These are phyloP conservation scores for Tetratostichococcus sp. DNA, from an alignment of 139 green algal genomes.

Conservation along the genomic window DNA sequence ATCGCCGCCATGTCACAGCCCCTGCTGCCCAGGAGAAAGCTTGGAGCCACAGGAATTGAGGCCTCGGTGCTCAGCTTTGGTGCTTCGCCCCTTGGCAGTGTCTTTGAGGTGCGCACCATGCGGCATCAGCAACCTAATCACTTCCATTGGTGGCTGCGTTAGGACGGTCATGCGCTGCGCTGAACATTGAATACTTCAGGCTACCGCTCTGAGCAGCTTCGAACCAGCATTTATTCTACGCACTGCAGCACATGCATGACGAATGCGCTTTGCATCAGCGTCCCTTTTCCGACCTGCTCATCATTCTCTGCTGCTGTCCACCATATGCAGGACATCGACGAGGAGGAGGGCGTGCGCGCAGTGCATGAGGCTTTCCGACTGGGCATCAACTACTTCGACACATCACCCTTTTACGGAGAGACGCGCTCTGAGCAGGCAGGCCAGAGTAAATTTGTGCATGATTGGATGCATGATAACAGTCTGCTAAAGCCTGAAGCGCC, in stretches of 20 bases:
- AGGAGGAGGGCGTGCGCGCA: conserved; percentile 50
- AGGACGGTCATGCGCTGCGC: background rate
- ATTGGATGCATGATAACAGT: no score
- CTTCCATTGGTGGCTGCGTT: background rate
- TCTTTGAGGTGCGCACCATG: conserved; percentile 62
- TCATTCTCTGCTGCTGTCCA: no score
- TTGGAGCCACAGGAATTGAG: conserved; percentile 83
- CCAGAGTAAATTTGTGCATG: background rate
- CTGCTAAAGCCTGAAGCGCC: background rate
- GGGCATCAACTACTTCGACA: conserved; percentile 97
- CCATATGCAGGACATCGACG: conserved; percentile 53
- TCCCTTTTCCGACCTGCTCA: no score
- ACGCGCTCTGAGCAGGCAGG: conserved; percentile 75
- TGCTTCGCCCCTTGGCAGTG: conserved; percentile 80
- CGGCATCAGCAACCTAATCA: no score
- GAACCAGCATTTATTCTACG: no score
- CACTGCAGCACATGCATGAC: no score
- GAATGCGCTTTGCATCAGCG: no score
- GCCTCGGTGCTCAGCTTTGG: conserved; percentile 89
- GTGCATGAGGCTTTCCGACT: conserved; percentile 77
- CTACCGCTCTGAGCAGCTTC: no score
- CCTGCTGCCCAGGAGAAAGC: conserved; percentile 49
- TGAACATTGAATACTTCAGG: no score
- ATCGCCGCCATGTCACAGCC: background rate
- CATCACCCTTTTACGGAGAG: conserved; percentile 88